phyloP scores from a whole-genome alignment of 805 yeast genomes.

The Ogataea dorogensis region DNA sequence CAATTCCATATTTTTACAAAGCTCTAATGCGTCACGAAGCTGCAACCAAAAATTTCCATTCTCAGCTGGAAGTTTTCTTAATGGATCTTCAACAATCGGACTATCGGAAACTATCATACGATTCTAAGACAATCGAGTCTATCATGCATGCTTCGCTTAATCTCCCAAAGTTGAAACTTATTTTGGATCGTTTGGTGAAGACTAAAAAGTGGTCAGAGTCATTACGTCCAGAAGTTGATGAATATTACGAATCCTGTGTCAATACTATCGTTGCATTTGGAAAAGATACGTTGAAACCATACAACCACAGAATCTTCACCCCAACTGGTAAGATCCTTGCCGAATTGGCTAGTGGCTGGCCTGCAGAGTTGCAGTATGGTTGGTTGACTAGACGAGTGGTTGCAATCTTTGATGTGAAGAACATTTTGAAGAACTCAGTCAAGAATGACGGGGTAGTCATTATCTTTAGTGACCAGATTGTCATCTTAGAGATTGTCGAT shows the following conservation, averaged over 20 bases:
- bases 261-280: slow-evolving; percentile 84
- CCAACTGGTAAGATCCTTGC: slow-evolving; percentile 88
- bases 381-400: slow-evolving; percentile 88
- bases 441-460: slow-evolving; percentile 56
- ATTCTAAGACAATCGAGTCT: slow-evolving; percentile 54
- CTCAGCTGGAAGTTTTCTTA: slow-evolving; percentile 43
- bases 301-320: slow-evolving; percentile 71
- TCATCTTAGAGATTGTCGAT: slow-evolving; percentile 59
- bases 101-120: slow-evolving; percentile 33
- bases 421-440: slow-evolving; percentile 26
- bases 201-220: slow-evolving; percentile 45
- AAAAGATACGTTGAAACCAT: slow-evolving; percentile 46
- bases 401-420: slow-evolving; percentile 53
- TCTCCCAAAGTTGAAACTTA: slow-evolving; percentile 65
- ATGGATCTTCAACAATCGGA: slow-evolving; percentile 34
- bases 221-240: slow-evolving; percentile 31
- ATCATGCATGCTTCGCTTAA: slow-evolving; percentile 70
- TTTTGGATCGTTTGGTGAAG: slow-evolving; percentile 59
- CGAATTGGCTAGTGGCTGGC: slow-evolving; percentile 86
- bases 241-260: slow-evolving; percentile 51
- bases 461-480: slow-evolving; percentile 75
- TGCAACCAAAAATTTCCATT: slow-evolving; percentile 66
- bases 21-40: slow-evolving; percentile 95
- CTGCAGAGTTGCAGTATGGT: slow-evolving; percentile 78
- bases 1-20: slow-evolving; percentile 87